Conservation (phyloP, 2,329 filamentous ascomycete genomes). For the Pseudopyrenochaeta lycopersici region DNA sequence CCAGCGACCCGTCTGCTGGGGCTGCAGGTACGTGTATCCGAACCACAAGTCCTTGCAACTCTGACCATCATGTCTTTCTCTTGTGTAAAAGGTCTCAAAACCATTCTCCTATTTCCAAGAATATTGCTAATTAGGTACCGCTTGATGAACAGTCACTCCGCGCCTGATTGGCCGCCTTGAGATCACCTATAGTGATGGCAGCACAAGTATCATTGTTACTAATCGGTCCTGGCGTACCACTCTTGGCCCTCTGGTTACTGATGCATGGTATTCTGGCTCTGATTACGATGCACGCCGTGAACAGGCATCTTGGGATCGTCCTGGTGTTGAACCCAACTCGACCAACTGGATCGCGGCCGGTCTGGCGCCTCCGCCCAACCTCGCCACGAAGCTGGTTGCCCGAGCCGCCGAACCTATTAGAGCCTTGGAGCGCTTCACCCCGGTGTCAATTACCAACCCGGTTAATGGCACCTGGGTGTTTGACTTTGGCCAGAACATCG, state of each 20-base stretch:
- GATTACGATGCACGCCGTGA: conserved; percentile 3
- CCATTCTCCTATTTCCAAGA: too few relatives aligned
- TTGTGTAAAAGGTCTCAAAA: too few relatives aligned
- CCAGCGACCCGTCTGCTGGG: neutral
- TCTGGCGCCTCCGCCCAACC: conserved; percentile 1
- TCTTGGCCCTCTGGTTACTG: conserved; percentile 1
- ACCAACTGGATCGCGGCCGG: neutral
- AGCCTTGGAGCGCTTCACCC: neutral
- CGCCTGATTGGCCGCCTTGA: conserved; percentile 1
- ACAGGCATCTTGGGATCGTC: neutral
- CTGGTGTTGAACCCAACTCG: neutral
- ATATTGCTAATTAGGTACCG: neutral
- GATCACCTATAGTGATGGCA: neutral
- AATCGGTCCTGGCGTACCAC: conserved; percentile 2
- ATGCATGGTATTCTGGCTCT: conserved; percentile 1
- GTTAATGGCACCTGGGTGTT: conserved; percentile 2
- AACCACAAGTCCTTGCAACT: too few relatives aligned
- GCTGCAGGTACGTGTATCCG: neutral
- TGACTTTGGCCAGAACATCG: conserved; percentile 1
- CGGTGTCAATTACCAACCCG: neutral
- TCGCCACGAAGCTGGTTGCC: neutral
- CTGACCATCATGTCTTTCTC: neutral
- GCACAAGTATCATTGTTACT: conserved; percentile 1
- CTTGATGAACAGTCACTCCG: neutral
- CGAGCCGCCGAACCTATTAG: neutral